Evolutionary conservation across 73 alveolate species (phyloP), one percentile per base, ranked within the genome.

Genomic region (Tetrahymena malaccensis): DNA sequence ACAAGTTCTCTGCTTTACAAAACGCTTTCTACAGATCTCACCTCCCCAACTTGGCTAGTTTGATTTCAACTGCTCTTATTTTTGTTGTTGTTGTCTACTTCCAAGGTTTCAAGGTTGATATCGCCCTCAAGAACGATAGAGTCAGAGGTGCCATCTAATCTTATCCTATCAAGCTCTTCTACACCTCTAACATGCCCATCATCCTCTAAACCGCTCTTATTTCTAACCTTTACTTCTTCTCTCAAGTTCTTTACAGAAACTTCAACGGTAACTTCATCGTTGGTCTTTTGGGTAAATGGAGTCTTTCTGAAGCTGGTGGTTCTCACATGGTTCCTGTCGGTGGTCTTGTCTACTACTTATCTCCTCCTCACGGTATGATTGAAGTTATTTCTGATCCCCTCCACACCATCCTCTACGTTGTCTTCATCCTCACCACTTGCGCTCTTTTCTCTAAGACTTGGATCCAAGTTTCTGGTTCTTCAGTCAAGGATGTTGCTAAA

Each of bases 181-280:
- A 99, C 98, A 99, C 99, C 93, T 98, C 99, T 35, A 99, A 99
- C 99, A 99, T 99, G 96, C 99, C 99, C 25, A 99, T 99, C 96
- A 99, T 99, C 83, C 98, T 99, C 94, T 99, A 99, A 97, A 99
- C 99, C 85, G 99, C 99, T 35, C 97, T 99, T 95, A 99, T 99
- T 83, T 99, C 99, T 35, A 99, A 99, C 97, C 97, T 99, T 95
- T 99, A 98, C 97, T 99, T 99, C 99, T 98, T 99, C 98, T 98
- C 99, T 58, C 99, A 99, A 98, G 96, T 99, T 95, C 98, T 99
- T 93, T 99, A 98, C 97, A 98, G 98, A 98, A 98, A 99, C 96
- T 99, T 98, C 99, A 98, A 97, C 95, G 98, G 99, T 93, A 98
- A 98, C 98, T 97, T 99, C 99, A 93, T 99, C 93, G 98, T 99